Conservation (phyloP, 345 rosid species). For the Rhizophora mangle region DNA sequence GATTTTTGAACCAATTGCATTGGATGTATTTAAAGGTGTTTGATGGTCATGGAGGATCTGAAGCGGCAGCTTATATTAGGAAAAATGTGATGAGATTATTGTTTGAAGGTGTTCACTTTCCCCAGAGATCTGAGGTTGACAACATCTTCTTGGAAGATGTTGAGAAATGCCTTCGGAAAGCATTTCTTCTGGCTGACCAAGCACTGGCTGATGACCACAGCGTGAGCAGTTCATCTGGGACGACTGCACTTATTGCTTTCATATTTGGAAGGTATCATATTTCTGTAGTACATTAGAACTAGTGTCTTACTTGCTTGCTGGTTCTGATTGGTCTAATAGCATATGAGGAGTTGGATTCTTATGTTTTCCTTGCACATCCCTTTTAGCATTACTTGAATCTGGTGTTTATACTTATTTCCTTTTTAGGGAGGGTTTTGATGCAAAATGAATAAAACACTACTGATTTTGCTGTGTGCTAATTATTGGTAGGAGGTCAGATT, state of each 20-base stretch:
- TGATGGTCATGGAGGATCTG: constrained; percentile 93
- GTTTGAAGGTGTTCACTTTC: constrained; percentile 59
- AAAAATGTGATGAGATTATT: constrained; percentile 45
- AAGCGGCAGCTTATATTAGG: constrained; percentile 54
- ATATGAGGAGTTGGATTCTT: too few species aligned
- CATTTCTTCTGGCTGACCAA: constrained; percentile 68
- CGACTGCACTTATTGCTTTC: constrained; percentile 72
- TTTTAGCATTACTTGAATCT: too few species aligned
- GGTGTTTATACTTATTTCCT: too few species aligned
- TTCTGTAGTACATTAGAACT: background rate
- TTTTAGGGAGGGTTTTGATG: too few species aligned
- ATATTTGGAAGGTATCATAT: constrained; percentile 54
- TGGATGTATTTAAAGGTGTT: constrained; percentile 43
- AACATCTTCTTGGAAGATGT: constrained; percentile 46
- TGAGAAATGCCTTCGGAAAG: constrained; percentile 44
- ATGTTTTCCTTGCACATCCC: too few species aligned
- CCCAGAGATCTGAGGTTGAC: constrained; percentile 48
- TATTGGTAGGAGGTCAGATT: too few species aligned
- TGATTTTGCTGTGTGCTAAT: background rate
- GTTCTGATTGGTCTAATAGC: too few species aligned
- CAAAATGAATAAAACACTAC: too few species aligned
- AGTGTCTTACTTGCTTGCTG: too few species aligned
- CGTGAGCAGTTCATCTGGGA: constrained; percentile 68
- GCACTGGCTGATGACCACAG: constrained; percentile 60
- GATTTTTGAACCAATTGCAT: constrained; percentile 6